These are phyloP conservation scores for Tothia fuscella DNA, from an alignment of 2,329 filamentous ascomycete species.

Conservation along the genomic window DNA sequence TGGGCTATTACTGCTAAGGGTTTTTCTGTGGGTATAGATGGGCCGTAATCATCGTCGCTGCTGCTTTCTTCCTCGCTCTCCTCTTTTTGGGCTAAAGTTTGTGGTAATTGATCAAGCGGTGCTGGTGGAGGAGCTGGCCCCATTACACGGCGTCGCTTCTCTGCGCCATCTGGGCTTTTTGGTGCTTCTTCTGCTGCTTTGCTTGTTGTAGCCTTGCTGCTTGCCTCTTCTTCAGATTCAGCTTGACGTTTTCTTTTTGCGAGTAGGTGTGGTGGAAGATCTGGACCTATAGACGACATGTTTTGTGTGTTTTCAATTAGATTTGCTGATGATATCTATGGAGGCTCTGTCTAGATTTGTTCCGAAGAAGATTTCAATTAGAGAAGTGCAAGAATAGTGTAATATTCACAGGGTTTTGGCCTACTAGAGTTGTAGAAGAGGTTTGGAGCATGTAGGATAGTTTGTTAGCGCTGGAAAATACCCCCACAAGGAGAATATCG, in stretches of 20 bases:
- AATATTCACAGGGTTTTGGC: too few relatives aligned
- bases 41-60: slow-evolving; percentile 19
- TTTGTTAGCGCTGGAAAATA: too few relatives aligned
- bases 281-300: slow-evolving; percentile 61
- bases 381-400: too few relatives aligned
- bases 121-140: slow-evolving; percentile 42
- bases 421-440: too few relatives aligned
- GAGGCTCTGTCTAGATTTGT: too few relatives aligned
- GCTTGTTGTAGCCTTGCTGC: slow-evolving; percentile 19
- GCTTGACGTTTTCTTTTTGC: slow-evolving; percentile 38
- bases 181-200: not conserved
- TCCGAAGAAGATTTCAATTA: too few relatives aligned
- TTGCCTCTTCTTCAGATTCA: slow-evolving; percentile 26
- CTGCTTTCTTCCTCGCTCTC: slow-evolving; percentile 24
- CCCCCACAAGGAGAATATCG: too few relatives aligned
- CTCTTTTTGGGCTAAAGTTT: slow-evolving; percentile 18
- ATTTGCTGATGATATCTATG: too few relatives aligned
- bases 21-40: slow-evolving; percentile 9
- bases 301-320: not conserved
- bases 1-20: not conserved
- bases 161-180: slow-evolving; percentile 26
- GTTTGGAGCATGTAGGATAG: too few relatives aligned
- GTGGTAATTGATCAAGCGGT: slow-evolving; percentile 23
- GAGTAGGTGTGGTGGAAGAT: slow-evolving; percentile 54
- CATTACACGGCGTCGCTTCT: slow-evolving; percentile 40